Evolutionary conservation across 192 early-diverging fungal species (phyloP), one percentile per base, ranked within the genome.

Genomic region (Mycoemilia scoparia): DNA sequence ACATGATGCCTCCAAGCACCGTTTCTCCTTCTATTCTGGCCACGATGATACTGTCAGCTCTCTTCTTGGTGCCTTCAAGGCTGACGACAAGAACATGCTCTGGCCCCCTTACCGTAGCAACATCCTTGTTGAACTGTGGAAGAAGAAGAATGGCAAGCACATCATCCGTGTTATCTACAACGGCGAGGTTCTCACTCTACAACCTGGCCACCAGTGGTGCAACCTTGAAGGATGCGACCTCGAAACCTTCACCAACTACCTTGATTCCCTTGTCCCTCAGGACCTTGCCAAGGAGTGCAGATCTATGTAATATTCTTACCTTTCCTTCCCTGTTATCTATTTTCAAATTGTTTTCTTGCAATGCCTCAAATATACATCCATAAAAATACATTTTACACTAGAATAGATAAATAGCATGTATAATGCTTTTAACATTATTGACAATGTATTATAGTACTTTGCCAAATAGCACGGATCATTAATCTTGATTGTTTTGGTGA

Each of bases 121-220:
- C 17, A 24, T 73, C 3, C 21, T 62, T 3, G 45, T 70, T 38
- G 68, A 73, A 41, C 36, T 57, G 11, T 58, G 56, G 56, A 15
- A 17, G n/a, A 29, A n/a, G 17, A 3, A 43, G 1, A 20, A 54
- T 16, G 29, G 32, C 3, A 17, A 15, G 3, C 12, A 24, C 18
- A 46, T 60, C 3, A 26, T 58, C 17, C 43, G 56, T 10, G 54
- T 43, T 2, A 14, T 58, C 11, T 58, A 58, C 24, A 49, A 58
- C 29, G 56, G 56, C 5, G 18, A 54, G 18, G 31, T 49, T 9
- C 9, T 41, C 6, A 4, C 21, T 12, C 16, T 25, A 13, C 26
- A 28, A n/a, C 8, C 8, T 8, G 26, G 26, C n/a, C 8, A 8
- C n/a, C 8, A 30, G 12, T 12, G 17, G 29, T 31, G 30, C 20